phyloP scores from a whole-genome alignment of 2,329 filamentous ascomycete species.

The Nothophoma quercina region DNA sequence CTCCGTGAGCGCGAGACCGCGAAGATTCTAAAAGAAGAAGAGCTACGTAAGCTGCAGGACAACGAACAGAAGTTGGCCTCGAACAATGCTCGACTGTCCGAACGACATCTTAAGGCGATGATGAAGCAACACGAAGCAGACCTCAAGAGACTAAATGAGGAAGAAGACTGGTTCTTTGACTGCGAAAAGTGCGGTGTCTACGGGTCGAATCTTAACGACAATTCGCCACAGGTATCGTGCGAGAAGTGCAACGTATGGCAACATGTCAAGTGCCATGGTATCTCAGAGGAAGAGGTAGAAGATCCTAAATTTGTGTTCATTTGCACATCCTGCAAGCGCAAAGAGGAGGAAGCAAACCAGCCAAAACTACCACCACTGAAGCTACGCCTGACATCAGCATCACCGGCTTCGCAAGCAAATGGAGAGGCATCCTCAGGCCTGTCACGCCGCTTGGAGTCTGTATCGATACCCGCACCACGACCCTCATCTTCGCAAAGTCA shows the following conservation, averaged over 20 bases:
- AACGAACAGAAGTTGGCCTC: constrained; percentile 67
- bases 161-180: constrained; percentile 93
- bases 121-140: constrained; percentile 82
- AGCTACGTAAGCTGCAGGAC: constrained; percentile 79
- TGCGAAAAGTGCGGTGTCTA: constrained; percentile 87
- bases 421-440: constrained; percentile 21
- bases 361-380: constrained; percentile 70
- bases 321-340: constrained; percentile 78
- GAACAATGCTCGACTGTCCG: constrained; percentile 68
- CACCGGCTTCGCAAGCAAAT: constrained; percentile 47
- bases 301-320: constrained; percentile 80
- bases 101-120: constrained; percentile 80
- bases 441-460: constrained; percentile 26
- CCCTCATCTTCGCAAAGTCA: constrained; percentile 20
- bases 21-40: constrained; percentile 83
- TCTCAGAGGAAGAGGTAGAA: constrained; percentile 80
- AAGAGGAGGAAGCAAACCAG: constrained; percentile 67
- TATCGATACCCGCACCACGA: constrained; percentile 31
- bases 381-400: constrained; percentile 62
- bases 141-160: constrained; percentile 71
- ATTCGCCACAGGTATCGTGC: constrained; percentile 90
- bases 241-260: constrained; percentile 97
- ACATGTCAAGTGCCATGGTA: constrained; percentile 89
- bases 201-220: constrained; percentile 89
- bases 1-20: constrained; percentile 85